Base-by-base conservation (phyloP, 805 yeast species). In the Kluyveromyces siamensis region DNA sequence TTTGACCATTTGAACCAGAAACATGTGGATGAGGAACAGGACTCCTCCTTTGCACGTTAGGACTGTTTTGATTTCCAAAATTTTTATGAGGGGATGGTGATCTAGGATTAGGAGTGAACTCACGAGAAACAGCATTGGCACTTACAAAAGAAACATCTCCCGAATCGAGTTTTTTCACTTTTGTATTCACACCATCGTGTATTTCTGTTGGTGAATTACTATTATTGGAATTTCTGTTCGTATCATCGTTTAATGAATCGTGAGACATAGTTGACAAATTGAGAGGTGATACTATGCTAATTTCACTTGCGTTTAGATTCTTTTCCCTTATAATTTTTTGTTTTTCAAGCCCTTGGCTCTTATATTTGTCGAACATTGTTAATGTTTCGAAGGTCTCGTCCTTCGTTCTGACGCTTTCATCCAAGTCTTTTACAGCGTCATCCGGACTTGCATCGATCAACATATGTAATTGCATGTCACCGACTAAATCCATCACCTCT, bases 311-410 rank as follows among this genome's bases (percentile, higher is more conserved):
- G 16, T 43, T 43, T 6, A 43, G 16, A 27, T 14, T n/a, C 13
- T 36, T 21, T 10, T 44, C 36, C 4, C 13, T 30, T 9, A 4
- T 13, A n/a, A 10, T 8, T 6, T 37, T n/a, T 7, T 42, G 21
- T 37, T 36, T 36, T 30, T 10, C 14, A 30, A 11, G 11, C 2
- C 65, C 53, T 6, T 63, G 63, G 36, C 21, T 19, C 40, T 60
- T 56, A 54, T 65, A 59, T 49, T 57, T 49, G 49, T 64, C 61
- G 39, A 60, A 61, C 48, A 58, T 62, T 2, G 65, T 60, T 42
- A 60, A 46, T 18, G 56, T 49, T 47, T 59, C 66, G 39, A 60
- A 65, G 3, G 60, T 55, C 30, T 58, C 62, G 21, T 52, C 50
- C 25, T 49, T 49, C 2, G 55, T 52, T 30, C 19, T 44, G 38